A percentile compares a stretch with the other conserved stretches of the same genome.
Conservation (phyloP, 1,139 yeast species). For the Hansenula lynferdii region DNA sequence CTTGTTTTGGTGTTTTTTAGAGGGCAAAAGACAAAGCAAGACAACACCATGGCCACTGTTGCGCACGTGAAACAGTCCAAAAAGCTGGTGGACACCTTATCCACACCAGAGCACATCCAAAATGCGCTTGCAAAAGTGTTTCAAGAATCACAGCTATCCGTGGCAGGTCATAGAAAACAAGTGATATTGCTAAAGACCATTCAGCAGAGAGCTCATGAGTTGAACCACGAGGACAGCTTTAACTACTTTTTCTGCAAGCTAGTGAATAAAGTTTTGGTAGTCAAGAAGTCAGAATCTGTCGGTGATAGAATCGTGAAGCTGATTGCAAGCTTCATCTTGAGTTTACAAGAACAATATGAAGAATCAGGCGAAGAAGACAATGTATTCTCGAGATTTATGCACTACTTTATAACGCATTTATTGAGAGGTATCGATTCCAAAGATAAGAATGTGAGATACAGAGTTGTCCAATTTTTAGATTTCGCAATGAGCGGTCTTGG, state of each 20-base stretch:
- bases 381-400: slow-evolving; percentile 48
- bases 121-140: slow-evolving; percentile 62
- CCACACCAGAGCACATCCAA: slow-evolving; percentile 28
- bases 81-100: slow-evolving; percentile 9
- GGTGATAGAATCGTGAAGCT: slow-evolving; percentile 81
- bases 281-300: slow-evolving; percentile 64
- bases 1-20: no score
- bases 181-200: slow-evolving; percentile 57
- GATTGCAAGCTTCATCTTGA: slow-evolving; percentile 58
- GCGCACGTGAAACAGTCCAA: slow-evolving; percentile 13
- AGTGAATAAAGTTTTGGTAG: slow-evolving; percentile 57
- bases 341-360: slow-evolving; percentile 33
- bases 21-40: not conserved
- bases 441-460: slow-evolving; percentile 71
- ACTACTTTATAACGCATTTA: slow-evolving; percentile 58
- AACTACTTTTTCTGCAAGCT: slow-evolving; percentile 53
- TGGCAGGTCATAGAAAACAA: slow-evolving; percentile 75
- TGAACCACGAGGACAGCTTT: slow-evolving; percentile 54
- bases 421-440: slow-evolving; percentile 74
- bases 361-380: slow-evolving; percentile 34
- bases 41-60: slow-evolving; percentile 3
- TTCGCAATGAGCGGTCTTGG: slow-evolving; percentile 67
- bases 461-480: slow-evolving; percentile 78
- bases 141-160: slow-evolving; percentile 71
- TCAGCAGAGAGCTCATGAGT: slow-evolving; percentile 49